Evolutionary conservation across 768 basidiomycete species (phyloP).

Genomic region (Lyophyllum shimeji): DNA sequence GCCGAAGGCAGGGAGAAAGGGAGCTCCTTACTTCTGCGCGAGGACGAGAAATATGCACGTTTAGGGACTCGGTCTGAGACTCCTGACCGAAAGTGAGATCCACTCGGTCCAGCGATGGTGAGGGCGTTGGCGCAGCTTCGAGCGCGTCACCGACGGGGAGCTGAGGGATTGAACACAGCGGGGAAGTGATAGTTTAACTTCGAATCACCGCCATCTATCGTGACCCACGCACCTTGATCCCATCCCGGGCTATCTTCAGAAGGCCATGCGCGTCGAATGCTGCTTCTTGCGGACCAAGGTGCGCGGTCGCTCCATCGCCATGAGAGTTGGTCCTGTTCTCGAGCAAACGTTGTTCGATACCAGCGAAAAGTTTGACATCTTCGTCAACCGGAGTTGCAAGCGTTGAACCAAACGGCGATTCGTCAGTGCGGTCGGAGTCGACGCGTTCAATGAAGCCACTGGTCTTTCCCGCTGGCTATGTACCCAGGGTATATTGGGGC

Average conservation of each 20-base stretch:
- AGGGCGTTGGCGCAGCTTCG: not conserved
- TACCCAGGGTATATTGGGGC: not conserved
- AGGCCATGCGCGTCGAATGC: not conserved
- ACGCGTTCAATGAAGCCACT: constrained; percentile 21
- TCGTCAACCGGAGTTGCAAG: constrained; percentile 43
- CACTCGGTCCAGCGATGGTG: not conserved
- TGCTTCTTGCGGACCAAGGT: not conserved
- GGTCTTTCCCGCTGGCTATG: not conserved
- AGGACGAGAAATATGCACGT: constrained; percentile 2
- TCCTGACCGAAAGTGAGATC: not conserved
- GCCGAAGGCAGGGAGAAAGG: not conserved
- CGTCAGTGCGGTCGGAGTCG: constrained; percentile 38
- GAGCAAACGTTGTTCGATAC: constrained; percentile 14
- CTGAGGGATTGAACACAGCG: not conserved
- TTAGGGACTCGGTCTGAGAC: not conserved
- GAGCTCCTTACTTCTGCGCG: constrained; percentile 16
- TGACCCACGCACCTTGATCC: constrained; percentile 1
- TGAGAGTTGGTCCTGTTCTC: constrained; percentile 2
- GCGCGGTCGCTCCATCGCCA: not conserved
- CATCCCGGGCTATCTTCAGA: not conserved
- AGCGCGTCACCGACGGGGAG: not conserved
- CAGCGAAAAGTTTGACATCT: constrained; percentile 17
- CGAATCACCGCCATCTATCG: too few species aligned
- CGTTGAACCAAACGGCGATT: constrained; percentile 41
- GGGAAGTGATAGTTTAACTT: not conserved